Evolutionary conservation across 768 basidiomycete species (phyloP).

Genomic region (Leucocoprinus sp.): DNA sequence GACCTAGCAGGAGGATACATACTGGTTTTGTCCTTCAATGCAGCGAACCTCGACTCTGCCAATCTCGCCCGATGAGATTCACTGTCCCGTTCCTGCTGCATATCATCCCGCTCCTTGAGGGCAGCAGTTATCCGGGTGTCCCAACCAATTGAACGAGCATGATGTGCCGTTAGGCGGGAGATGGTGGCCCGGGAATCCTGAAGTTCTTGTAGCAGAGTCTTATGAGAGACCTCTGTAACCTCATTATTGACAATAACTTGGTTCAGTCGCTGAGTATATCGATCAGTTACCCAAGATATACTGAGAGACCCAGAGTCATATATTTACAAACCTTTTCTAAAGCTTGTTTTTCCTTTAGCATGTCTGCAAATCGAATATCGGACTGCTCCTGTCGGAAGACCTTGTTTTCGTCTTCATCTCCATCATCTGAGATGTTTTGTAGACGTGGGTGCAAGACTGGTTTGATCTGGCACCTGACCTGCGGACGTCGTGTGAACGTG

Average conservation of each 20-base stretch:
- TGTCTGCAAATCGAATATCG: constrained; percentile 22
- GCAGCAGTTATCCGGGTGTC: constrained; percentile 56
- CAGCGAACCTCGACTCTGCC: constrained; percentile 58
- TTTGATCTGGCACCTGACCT: constrained; percentile 16
- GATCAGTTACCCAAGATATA: constrained; percentile 4
- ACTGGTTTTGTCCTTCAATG: constrained; percentile 65
- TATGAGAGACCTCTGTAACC: constrained; percentile 71
- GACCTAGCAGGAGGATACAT: constrained; percentile 14
- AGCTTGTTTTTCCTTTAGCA: constrained; percentile 49
- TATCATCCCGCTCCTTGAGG: constrained; percentile 75
- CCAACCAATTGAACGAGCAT: constrained; percentile 63
- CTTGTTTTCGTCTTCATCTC: constrained; percentile 13
- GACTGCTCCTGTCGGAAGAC: constrained; percentile 23
- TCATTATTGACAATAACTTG: constrained; percentile 79
- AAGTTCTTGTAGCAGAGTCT: constrained; percentile 63
- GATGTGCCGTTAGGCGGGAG: constrained; percentile 57
- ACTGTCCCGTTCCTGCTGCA: constrained; percentile 72
- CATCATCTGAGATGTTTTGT: constrained; percentile 10
- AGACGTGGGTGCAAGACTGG: constrained; percentile 16
- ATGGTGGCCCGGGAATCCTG: constrained; percentile 64
- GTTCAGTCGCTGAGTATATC: constrained; percentile 49
- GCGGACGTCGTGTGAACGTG: constrained; percentile 3
- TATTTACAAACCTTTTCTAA: constrained; percentile 45
- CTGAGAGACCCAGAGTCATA: background rate
- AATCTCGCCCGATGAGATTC: constrained; percentile 58